Base-by-base conservation (phyloP, 495 filamentous ascomycete species). In the Mycothermus thermophilus region DNA sequence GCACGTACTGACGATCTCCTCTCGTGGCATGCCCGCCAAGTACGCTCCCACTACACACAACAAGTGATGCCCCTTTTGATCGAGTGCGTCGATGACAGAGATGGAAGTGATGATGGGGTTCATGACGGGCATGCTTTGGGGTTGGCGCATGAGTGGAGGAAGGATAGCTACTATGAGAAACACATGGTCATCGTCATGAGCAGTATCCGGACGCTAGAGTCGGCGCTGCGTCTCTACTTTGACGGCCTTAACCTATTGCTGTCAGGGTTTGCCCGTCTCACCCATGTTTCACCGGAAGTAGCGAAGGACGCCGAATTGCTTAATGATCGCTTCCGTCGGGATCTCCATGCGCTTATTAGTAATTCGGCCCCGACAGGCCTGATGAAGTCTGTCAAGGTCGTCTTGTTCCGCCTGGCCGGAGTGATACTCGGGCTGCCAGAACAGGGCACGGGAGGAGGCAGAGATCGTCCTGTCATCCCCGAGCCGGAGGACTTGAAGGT, bases 281-380 rank as follows among this genome's bases (percentile, higher is more conserved):
- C 28, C 9, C 39, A 37, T 17, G 35, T 16, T 6, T 32, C 41
- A 3, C 32, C 38, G 8, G 40, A 36, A 12, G 41, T 32, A 8
- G 47, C 30, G 48, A 38, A 26, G 9, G 44, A 54, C 17, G 39
- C 33, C 10, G 60, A 69, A 4, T 40, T 40, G 4, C 51, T 64
- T 6, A 54, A 71, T 31, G 34, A 52, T 13, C 69, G 64, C 15
- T 72, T 82, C 38, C 60, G 63, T 13, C 60, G 70, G 24, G 69
- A 74, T 40, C 67, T 85, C 16, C 68, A 79, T 46, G 71, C 76
- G 13, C 67, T 84, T 16, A 67, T 83, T 20, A 65, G 67, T 12
- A 77, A 79, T 50, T 76, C 77, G 3, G 53, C 76, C 18, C 72
- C 73, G 4, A 64, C 65, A 45, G 53, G 52, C 18, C 48, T 82